Percentiles rank a stretch among this genome's conserved stretches.
phyloP scores from a whole-genome alignment of 768 basidiomycete species.

The Chlorophyllum brunneum region DNA sequence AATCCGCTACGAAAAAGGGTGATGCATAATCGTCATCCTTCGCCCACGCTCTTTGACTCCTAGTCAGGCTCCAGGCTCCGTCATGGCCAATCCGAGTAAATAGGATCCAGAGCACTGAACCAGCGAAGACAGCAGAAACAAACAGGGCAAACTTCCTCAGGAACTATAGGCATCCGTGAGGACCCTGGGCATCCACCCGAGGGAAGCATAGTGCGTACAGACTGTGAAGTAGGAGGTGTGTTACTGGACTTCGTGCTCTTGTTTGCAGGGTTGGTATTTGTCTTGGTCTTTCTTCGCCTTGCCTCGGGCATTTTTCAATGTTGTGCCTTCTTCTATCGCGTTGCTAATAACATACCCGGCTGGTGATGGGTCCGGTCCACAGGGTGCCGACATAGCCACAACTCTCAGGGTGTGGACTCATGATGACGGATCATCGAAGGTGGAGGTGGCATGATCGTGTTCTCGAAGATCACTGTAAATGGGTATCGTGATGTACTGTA shows the following conservation, averaged over 20 bases:
- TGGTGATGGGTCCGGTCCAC: no score
- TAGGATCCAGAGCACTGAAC: not conserved
- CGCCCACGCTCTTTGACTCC: not conserved
- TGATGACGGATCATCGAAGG: not conserved
- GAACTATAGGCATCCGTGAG: not conserved
- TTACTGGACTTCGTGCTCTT: not conserved
- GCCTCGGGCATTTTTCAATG: not conserved
- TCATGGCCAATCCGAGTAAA: not conserved
- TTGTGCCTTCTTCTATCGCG: not conserved
- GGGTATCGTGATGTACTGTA: not conserved
- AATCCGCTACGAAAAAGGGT: conserved; percentile 33
- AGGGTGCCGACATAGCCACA: conserved; percentile 10
- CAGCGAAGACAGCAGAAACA: not conserved
- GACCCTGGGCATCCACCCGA: not conserved
- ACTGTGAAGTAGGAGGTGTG: not conserved
- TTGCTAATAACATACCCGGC: no score
- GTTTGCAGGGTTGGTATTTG: not conserved
- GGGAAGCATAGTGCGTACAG: conserved; percentile 1
- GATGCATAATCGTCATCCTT: not conserved
- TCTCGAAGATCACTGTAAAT: no score
- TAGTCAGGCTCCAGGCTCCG: not conserved
- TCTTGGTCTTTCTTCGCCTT: conserved; percentile 1
- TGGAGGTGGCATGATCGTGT: no score
- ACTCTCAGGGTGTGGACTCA: conserved; percentile 5
- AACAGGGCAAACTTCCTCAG: not conserved